Base-by-base conservation (phyloP, 2,329 filamentous ascomycete genomes). In the Talaromyces atroroseus region DNA sequence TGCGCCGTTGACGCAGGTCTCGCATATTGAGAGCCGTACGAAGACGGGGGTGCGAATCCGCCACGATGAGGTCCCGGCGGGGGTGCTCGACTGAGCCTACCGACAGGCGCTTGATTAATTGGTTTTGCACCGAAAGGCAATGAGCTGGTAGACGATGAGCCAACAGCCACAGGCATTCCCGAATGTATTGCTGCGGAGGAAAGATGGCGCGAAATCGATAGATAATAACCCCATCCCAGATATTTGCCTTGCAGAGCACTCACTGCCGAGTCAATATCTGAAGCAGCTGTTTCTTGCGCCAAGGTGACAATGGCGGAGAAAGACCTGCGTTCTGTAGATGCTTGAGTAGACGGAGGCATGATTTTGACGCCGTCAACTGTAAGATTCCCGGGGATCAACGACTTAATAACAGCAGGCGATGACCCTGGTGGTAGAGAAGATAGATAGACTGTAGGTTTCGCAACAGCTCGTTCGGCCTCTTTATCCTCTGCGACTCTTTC, bases 181-280 rank as follows among this genome's bases (percentile, higher is more conserved):
- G 78, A 76, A 44, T 78, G 77, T n/a, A 88, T 79, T 1, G 86
- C 79, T 24, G 80, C 85, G 2, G 90, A 95, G 0, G 90, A 95
- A 3, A 96, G 79, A 73, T 95, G 89, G 10, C 90, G 81, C 59
- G 92, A 89, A 46, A 95, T 80, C 6, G 83, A 87, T 2, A 96
- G 78, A 70, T 92, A 87, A 74, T 87, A 90, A 5, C 92, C 92
- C 68, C 84, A 90, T 16, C 92, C 92, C 16, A 96, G 76, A 68
- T 96, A 96, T 62, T 82, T 84, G 61, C 94, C 91, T 67, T 95
- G 89, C 32, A 96, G 75, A 3, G 82, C 75, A 66, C 85, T 92
- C 52, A 95, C 89, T 0, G 86, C 82, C 3, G 83, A 80, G 65
- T 96, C 91, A 54, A 96, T 92, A 56, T 95, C 89, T 23, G 86